Base-by-base conservation (phyloP, 1,284 basidiomycete genomes). In the Tilletia walkeri region DNA sequence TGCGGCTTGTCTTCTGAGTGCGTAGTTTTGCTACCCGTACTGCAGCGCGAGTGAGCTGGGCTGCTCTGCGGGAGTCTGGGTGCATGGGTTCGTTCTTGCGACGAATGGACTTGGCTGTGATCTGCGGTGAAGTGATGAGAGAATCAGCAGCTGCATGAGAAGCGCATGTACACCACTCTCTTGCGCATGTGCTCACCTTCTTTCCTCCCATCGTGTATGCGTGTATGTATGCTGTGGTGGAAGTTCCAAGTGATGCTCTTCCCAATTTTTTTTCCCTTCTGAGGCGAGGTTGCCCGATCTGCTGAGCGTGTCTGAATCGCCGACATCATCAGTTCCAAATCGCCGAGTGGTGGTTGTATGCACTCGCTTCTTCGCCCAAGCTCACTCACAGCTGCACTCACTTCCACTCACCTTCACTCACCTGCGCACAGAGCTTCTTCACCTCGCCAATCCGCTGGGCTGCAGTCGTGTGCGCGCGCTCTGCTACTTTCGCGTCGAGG, bases 11-110 rank as follows among this genome's bases (percentile, higher is more conserved):
- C 48, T 49, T 69, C 34, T 69, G 68, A 20, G 71, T 65, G 16
- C 67, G 68, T 41, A 82, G 75, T 59, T 80, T 78, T 50, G 74
- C 66, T 59, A 76, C 73, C 34, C 81, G 76, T 20, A 72, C 75
- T 4, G 75, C 71, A 7, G 81, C 76, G 34, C 82, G 69, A 2
- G 76, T 73, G 7, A 80, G 69, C 70, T 83, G 82, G 3, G 75
- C 75, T 2, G 82, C 82, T 24, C 79, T 70, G 12, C 82, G 73
- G 7, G 81, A 82, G 67, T 78, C 69, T 0, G 82, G 81, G 49
- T 83, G 82, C 47, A 79, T 80, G 0, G 82, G 77, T 14, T 72
- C 76, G 68, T 75, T 76, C 75, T 82, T 79, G 68, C 78, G 75
- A 73, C 77, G 78, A 69, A 83, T 73, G 36, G 79, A 76, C 45